Evolutionary conservation across 495 filamentous ascomycete genomes (phyloP), one percentile per base, ranked within the genome.

Genomic region (Hypoxylon fragiforme): DNA sequence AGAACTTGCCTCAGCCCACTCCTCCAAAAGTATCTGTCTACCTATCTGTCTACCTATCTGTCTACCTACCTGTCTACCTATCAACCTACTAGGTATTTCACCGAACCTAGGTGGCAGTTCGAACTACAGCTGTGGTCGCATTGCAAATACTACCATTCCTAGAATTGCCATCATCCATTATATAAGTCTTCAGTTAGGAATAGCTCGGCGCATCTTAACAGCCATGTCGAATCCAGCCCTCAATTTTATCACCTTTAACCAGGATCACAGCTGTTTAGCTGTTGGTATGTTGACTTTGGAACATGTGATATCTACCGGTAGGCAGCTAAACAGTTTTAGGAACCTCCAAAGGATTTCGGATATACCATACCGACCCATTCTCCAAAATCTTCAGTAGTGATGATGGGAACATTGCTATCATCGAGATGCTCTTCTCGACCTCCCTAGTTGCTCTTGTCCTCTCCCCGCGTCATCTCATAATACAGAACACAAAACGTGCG

Each of bases 401-500:
- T 54, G 90, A 97, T 53, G 91, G 90, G 13, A 92, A 97, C 66
- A 90, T 97, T 37, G 86, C 91, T 30, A 87, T 96, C 46, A 84
- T 98, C 67, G 95, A 97, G 77, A 97, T 96, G 92, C 85, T 98
- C 51, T 98, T 98, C 68, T 97, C 94, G 34, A 98, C 94, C 36
- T 98, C 94, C n/a, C 80, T 98, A 36, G 92, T 98, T 13, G 94
- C 94, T 28, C 78, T 96, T 13, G 89, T 96, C 50, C 76, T 92
- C 35, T 95, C 92, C 13, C 95, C 94, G 1, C 77, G 94, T 41
- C 87, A 92, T 26, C 79, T 98, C 30, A 86, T 92, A 57, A 97
- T 98, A 54, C 90, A 91, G 57, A 98, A 98, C 73, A 97, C 95
- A 30, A 97, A 98, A 90, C 83, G 92, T 44, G 86, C 89, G 64